These are phyloP conservation scores for Phytophthora megakarya DNA, from an alignment of 352 stramenopile genomes.

Conservation along the genomic window DNA sequence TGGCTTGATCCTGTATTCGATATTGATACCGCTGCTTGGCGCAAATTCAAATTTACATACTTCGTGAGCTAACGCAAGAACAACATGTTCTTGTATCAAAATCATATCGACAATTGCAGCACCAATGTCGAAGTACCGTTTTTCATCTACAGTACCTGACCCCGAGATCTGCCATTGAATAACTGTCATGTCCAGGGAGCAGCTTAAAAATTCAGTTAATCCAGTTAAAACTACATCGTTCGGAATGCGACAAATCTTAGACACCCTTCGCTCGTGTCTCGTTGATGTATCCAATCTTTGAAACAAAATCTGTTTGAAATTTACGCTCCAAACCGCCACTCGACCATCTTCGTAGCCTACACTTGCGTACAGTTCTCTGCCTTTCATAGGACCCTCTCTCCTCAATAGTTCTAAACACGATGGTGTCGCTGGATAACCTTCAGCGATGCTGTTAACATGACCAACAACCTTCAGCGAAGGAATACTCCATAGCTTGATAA, in stretches of 20 bases:
- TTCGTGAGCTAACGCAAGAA: constrained; percentile 47
- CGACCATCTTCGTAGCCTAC: constrained; percentile 67
- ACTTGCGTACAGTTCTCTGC: constrained; percentile 9
- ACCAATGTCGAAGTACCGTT: constrained; percentile 69
- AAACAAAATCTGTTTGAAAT: constrained; percentile 24
- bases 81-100: constrained; percentile 28
- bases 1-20: constrained; percentile 17
- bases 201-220: constrained; percentile 41
- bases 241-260: constrained; percentile 33
- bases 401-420: constrained; percentile 47
- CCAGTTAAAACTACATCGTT: not conserved
- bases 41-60: constrained; percentile 41
- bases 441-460: constrained; percentile 46
- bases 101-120: constrained; percentile 52
- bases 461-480: constrained; percentile 40
- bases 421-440: constrained; percentile 32
- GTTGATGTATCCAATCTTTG: constrained; percentile 33
- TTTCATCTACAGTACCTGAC: constrained; percentile 41
- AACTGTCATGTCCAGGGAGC: constrained; percentile 69
- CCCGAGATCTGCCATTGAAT: constrained; percentile 54
- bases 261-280: constrained; percentile 51
- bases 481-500: constrained; percentile 66
- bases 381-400: not conserved
- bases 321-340: constrained; percentile 46
- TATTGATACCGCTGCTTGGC: constrained; percentile 5